phyloP scores from a whole-genome alignment of 306 rosid species.

The Glycine tomentella region DNA sequence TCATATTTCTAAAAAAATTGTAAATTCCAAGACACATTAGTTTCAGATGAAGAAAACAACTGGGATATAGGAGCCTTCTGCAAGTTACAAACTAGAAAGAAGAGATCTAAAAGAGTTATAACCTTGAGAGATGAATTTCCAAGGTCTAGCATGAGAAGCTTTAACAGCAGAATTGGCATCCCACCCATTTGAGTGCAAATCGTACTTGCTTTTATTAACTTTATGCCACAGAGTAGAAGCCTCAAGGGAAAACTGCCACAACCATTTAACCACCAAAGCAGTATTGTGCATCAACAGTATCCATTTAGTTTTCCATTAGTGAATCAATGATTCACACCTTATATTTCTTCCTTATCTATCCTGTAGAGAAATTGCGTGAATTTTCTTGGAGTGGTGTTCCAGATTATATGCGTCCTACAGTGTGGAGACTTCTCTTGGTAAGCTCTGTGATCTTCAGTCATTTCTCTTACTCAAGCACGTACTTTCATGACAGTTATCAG shows the following conservation, averaged over 20 bases:
- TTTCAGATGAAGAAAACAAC: neutral
- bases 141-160: neutral
- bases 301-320: slow-evolving; percentile 27
- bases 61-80: neutral
- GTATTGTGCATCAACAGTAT: neutral
- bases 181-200: neutral
- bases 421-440: slow-evolving; percentile 98
- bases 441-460: slow-evolving; percentile 44
- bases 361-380: slow-evolving; percentile 89
- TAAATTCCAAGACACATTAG: neutral
- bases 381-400: slow-evolving; percentile 97
- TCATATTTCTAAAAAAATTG: no score
- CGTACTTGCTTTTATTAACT: neutral
- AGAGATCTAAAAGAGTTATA: neutral
- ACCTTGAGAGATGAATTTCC: slow-evolving; percentile 4
- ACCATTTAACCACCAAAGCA: neutral
- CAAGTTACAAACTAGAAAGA: neutral
- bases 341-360: slow-evolving; percentile 42
- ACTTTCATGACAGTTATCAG: slow-evolving; percentile 30
- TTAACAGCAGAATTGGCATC: neutral
- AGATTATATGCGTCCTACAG: slow-evolving; percentile 91
- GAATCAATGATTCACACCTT: slow-evolving; percentile 24
- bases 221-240: neutral
- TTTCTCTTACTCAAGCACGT: neutral
- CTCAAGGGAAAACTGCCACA: neutral